These are phyloP conservation scores for Darksidea phi DNA, from an alignment of 495 filamentous ascomycete species.

Conservation along the genomic window DNA sequence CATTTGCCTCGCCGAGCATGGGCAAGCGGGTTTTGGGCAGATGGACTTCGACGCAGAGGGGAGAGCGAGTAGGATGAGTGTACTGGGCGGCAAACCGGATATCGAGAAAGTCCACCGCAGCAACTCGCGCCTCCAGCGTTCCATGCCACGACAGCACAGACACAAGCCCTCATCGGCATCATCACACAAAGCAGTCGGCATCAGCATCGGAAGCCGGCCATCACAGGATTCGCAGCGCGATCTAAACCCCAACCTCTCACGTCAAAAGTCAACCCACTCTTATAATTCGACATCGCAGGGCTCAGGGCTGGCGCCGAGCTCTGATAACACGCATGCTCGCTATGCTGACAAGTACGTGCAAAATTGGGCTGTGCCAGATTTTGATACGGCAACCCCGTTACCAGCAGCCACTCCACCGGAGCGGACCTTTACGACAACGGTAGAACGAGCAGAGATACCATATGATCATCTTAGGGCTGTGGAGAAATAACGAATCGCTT, in stretches of 20 bases:
- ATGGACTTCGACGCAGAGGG: slow-evolving; percentile 12
- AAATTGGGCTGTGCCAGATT: slow-evolving; percentile 27
- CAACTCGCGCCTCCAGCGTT: not conserved
- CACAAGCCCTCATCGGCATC: slow-evolving; percentile 3
- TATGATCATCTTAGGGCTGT: slow-evolving; percentile 27
- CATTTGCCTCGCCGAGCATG: slow-evolving; percentile 3
- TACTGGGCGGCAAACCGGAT: not conserved
- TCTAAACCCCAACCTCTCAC: slow-evolving; percentile 11
- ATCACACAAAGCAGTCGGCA: not conserved
- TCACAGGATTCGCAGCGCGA: slow-evolving; percentile 15
- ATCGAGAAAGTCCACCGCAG: not conserved
- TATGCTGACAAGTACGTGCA: slow-evolving; percentile 23
- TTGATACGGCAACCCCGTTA: slow-evolving; percentile 1
- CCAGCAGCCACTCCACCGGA: not conserved
- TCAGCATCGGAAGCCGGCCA: slow-evolving; percentile 14
- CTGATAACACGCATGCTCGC: not conserved
- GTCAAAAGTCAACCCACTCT: not conserved
- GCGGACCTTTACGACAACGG: slow-evolving; percentile 23
- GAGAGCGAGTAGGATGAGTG: slow-evolving; percentile 11
- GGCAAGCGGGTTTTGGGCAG: not conserved
- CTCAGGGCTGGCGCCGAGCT: not conserved
- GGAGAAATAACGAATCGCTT: slow-evolving; percentile 15
- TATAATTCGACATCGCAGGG: not conserved
- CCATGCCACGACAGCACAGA: not conserved
- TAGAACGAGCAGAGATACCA: slow-evolving; percentile 25